Evolutionary conservation across 2,329 filamentous ascomycete genomes (phyloP).

Genomic region (Penicillium sp.): DNA sequence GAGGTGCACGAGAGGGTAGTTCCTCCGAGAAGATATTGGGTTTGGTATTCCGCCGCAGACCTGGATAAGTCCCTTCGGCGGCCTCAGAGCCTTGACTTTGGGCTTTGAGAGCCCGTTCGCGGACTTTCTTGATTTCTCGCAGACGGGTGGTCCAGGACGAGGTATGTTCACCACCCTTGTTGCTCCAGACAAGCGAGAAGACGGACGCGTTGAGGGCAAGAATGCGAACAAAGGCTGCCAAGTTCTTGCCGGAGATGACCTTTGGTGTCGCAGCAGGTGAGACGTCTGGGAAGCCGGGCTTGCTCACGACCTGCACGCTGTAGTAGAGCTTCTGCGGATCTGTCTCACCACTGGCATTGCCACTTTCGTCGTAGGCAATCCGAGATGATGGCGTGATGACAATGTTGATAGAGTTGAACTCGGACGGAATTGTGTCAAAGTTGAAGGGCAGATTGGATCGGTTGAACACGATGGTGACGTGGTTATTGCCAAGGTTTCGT

Average conservation of each 20-base stretch:
- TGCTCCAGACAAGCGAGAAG: conserved; percentile 80
- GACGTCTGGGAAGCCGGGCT: conserved; percentile 80
- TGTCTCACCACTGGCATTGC: conserved; percentile 28
- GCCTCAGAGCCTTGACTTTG: conserved; percentile 25
- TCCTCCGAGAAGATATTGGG: conserved; percentile 33
- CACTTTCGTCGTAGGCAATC: conserved; percentile 29
- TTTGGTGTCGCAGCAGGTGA: conserved; percentile 84
- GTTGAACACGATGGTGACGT: conserved; percentile 97
- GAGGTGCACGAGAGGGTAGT: conserved; percentile 25
- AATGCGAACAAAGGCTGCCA: conserved; percentile 78
- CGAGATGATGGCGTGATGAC: conserved; percentile 71
- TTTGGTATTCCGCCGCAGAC: conserved; percentile 33
- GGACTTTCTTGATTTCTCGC: conserved; percentile 71
- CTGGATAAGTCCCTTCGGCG: conserved; percentile 27
- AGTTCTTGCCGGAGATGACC: conserved; percentile 70
- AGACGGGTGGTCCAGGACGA: conserved; percentile 84
- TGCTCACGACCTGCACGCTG: conserved; percentile 79
- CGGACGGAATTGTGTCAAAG: conserved; percentile 85
- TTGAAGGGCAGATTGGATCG: conserved; percentile 82
- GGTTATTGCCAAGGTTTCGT: conserved; percentile 91
- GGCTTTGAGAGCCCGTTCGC: conserved; percentile 47
- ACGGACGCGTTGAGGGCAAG: conserved; percentile 88
- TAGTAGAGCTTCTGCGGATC: conserved; percentile 55
- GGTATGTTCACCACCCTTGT: conserved; percentile 66
- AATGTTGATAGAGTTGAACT: conserved; percentile 96